Evolutionary conservation across 140 eudicot species (phyloP).

Genomic region (Ambrosia hybrid): DNA sequence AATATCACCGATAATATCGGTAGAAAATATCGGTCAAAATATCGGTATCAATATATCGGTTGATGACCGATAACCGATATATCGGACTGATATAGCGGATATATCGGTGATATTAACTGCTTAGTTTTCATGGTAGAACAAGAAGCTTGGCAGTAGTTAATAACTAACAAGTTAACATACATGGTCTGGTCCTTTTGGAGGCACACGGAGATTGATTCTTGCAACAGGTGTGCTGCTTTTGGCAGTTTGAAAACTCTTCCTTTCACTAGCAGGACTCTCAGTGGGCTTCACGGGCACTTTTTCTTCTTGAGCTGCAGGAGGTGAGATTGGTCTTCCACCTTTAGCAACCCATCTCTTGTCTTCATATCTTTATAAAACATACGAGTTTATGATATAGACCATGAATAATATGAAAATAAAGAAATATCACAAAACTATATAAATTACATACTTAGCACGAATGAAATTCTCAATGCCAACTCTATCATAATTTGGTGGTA

Average conservation of each 20-base stretch:
- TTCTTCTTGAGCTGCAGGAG: conserved; percentile 63
- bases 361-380: conserved; percentile 61
- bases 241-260: conserved; percentile 43
- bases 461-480: conserved; percentile 99
- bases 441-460: conserved; percentile 85
- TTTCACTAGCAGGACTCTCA: conserved; percentile 52
- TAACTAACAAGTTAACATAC: conserved; percentile 44
- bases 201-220: conserved; percentile 67
- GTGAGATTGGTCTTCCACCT: conserved; percentile 66
- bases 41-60: too few relatives aligned
- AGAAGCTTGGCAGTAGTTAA: too few relatives aligned
- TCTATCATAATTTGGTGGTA: conserved; percentile 96
- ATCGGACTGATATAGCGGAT: too few relatives aligned
- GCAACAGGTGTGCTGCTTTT: conserved; percentile 42
- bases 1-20: too few relatives aligned
- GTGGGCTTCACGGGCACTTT: conserved; percentile 44
- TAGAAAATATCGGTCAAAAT: too few relatives aligned
- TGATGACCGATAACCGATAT: too few relatives aligned
- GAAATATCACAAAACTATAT: not conserved
- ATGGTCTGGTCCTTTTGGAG: conserved; percentile 79
- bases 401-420: not conserved
- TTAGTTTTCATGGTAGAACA: too few relatives aligned
- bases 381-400: not conserved
- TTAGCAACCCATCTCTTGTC: conserved; percentile 95
- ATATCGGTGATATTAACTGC: too few relatives aligned